phyloP scores from a whole-genome alignment of 2,329 filamentous ascomycete genomes.

The Phaeosphaeria sp. region DNA sequence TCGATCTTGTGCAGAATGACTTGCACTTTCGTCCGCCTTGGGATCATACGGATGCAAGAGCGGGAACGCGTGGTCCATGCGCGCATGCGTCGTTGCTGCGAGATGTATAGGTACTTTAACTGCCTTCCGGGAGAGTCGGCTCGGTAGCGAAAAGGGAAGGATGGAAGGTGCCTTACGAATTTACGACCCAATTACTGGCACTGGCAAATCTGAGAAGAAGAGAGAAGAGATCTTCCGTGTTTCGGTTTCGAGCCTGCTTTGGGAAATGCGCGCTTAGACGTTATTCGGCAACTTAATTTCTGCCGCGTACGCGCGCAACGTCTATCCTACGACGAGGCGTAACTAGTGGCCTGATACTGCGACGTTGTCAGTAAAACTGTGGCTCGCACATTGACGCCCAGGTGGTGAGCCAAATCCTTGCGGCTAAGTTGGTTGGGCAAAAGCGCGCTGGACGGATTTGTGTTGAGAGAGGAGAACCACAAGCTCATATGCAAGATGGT shows the following conservation, averaged over 20 bases:
- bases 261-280: neutral
- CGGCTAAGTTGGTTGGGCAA: conserved; percentile 36
- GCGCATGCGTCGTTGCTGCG: neutral
- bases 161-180: neutral
- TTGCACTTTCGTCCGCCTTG: neutral
- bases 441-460: conserved; percentile 10
- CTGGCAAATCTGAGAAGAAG: neutral
- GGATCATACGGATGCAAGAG: neutral
- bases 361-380: neutral
- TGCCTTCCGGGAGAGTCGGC: neutral
- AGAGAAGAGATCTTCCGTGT: neutral
- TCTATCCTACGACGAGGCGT: neutral
- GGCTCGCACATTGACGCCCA: neutral
- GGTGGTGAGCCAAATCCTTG: conserved; percentile 1
- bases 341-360: neutral
- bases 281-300: neutral
- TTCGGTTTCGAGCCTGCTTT: neutral
- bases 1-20: neutral
- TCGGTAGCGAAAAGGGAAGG: neutral
- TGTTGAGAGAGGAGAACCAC: conserved; percentile 13
- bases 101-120: neutral
- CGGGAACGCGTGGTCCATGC: neutral
- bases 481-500: conserved; percentile 23
- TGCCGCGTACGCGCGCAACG: neutral
- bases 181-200: neutral